Base-by-base conservation (phyloP, 352 stramenopile genomes). In the Aphanomyces astaci region DNA sequence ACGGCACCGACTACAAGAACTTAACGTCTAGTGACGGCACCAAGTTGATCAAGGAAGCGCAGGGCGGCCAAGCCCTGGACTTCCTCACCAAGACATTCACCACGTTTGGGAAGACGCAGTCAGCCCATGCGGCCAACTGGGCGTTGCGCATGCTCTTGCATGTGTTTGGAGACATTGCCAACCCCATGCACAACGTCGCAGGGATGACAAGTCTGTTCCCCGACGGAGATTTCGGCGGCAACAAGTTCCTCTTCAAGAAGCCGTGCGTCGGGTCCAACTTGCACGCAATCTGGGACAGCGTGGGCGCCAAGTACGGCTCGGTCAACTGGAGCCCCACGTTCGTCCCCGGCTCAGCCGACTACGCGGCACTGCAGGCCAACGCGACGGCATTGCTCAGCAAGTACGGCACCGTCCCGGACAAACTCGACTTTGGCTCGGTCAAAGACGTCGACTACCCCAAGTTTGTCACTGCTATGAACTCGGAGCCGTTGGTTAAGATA, bases 101-200 rank as follows among this genome's bases (percentile, higher is more conserved):
- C 49, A 76, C 79, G 11, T 82, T 90, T 73, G 75, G 71, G 63
- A 85, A 79, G 56, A 88, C 81, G 45, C 74, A 86, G 68, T 90
- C 81, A 24, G 72, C 75, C 43, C 87, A 80, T 77, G 75, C 78
- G 3, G 78, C 76, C 51, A 90, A 90, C 74, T 60, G 86, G 4
- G 66, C 77, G 39, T 52, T 90, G 3, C 81, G 81, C 33, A 80
- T 88, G 74, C 79, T 90, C 73, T 85, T 90, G 71, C 81, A 90
- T 73, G 78, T 88, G 70, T 78, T 87, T 48, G 49, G 39, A 1
- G 81, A 90, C 55, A 59, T 86, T 27, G 78, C 88, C 64, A 80
- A 90, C 56, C 81, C 81, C 0, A 71, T 88, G 28, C 81, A 90
- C 73, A 75, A 76, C 1, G 74, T 87, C 0, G 73, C 73, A 0